Evolutionary conservation across 805 yeast genomes (phyloP), one percentile per base, ranked within the genome.

Genomic region (Wickerhamomyces hampshirensis): DNA sequence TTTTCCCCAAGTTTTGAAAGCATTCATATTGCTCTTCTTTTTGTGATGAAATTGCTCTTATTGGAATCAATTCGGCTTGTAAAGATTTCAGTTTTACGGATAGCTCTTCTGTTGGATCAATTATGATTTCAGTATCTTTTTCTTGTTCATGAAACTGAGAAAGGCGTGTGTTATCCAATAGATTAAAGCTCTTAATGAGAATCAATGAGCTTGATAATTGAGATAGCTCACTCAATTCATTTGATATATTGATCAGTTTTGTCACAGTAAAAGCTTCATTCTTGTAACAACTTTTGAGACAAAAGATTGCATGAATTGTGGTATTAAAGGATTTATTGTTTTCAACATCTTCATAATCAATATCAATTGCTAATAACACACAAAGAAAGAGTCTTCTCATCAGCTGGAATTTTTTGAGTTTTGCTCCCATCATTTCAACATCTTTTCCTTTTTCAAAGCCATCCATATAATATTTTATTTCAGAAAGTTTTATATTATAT

Each of bases 381-480:
- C 75, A 69, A 3, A 73, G 51, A 34, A 65, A 49, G 30, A 68
- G 62, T n/a, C 71, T 59, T 36, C 72, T 57, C 29, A 70, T 36
- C 21, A 57, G 43, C 23, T 66, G 68, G 10, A 65, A 51, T 37
- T 62, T 58, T 30, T 55, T 48, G 18, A 65, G 45, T 28, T 58
- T 65, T 4, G 37, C 44, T 26, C 53, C 55, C n/a, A 69, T 45
- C 6, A 37, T 35, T 4, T 35, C 35, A 1, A 56, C 36, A 21
- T 7, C 10, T 11, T 8, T 11, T 21, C 24, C 7, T 21, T 8
- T 21, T 21, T 21, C 11, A 21, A 11, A 21, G 24, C 24, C 42
- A 10, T 42, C 29, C 11, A 46, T 8, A 4, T 38, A n/a, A 44
- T 51, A 51, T 31, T 53, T 52, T 11, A 64, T 30, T 21, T 61